Percentiles rank a stretch among this genome's conserved stretches.
These are phyloP conservation scores for Solanum phureja DNA, from an alignment of 257 asterid species.

Conservation along the genomic window DNA sequence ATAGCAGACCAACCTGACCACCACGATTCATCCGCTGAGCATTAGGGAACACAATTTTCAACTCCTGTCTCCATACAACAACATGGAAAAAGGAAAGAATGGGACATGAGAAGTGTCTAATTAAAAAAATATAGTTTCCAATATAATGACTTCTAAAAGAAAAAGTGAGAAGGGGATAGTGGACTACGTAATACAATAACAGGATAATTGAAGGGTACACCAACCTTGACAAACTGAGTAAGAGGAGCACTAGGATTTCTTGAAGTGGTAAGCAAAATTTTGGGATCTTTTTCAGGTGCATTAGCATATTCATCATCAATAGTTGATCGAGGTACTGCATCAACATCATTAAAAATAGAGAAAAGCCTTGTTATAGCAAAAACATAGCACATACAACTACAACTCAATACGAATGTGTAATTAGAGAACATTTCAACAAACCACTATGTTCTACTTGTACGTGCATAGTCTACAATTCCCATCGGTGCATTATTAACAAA, in stretches of 20 bases:
- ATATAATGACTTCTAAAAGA: neutral
- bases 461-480: neutral
- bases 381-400: neutral
- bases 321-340: slow-evolving; percentile 66
- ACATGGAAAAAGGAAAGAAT: neutral
- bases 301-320: slow-evolving; percentile 91
- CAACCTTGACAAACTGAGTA: slow-evolving; percentile 88
- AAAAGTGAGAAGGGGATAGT: neutral
- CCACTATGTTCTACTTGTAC: neutral
- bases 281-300: slow-evolving; percentile 77
- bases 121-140: neutral
- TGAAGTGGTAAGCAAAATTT: slow-evolving; percentile 81
- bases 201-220: neutral
- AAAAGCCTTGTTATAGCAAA: neutral
- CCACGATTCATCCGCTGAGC: slow-evolving; percentile 90
- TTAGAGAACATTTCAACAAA: neutral
- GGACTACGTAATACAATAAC: neutral
- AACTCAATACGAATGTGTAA: neutral
- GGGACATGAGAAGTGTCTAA: neutral
- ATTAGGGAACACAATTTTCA: slow-evolving; percentile 86
- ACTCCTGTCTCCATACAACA: slow-evolving; percentile 38
- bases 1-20: slow-evolving; percentile 64
- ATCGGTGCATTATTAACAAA: neutral
- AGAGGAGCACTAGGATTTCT: slow-evolving; percentile 96
- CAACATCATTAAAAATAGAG: neutral